Conservation (phyloP, 305 asterid species). For the Ajuga reptans region DNA sequence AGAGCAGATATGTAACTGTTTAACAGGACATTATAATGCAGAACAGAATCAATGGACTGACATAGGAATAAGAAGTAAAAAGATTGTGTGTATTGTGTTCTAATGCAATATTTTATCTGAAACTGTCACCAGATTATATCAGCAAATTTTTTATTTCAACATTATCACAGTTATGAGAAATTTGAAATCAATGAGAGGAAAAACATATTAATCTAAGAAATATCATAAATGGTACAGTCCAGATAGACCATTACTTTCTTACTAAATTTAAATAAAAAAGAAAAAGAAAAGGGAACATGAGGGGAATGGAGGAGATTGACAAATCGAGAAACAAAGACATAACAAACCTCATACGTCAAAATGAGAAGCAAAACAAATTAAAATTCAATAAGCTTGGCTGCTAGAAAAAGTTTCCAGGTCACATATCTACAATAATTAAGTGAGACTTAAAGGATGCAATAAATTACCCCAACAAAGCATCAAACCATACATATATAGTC, state of each 20-base stretch:
- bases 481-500: slow-evolving; percentile 98
- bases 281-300: neutral
- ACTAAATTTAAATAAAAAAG: neutral
- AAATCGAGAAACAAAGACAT: neutral
- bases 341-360: neutral
- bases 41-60: slow-evolving; percentile 7
- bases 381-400: neutral
- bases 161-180: neutral
- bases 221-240: neutral
- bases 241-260: neutral
- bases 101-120: neutral
- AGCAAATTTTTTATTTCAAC: no score
- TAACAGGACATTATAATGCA: slow-evolving; percentile 18
- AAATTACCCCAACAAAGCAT: slow-evolving; percentile 92
- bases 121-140: neutral
- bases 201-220: neutral
- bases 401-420: neutral
- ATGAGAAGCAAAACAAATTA: neutral
- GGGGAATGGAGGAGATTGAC: neutral
- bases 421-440: slow-evolving; percentile 2
- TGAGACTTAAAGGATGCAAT: slow-evolving; percentile 18
- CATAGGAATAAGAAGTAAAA: neutral
- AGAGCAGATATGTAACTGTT: slow-evolving; percentile 91
- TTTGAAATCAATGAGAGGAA: neutral
- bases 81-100: neutral